Evolutionary conservation across 208 protist species (phyloP).

Genomic region (Leishmania braziliensis): DNA sequence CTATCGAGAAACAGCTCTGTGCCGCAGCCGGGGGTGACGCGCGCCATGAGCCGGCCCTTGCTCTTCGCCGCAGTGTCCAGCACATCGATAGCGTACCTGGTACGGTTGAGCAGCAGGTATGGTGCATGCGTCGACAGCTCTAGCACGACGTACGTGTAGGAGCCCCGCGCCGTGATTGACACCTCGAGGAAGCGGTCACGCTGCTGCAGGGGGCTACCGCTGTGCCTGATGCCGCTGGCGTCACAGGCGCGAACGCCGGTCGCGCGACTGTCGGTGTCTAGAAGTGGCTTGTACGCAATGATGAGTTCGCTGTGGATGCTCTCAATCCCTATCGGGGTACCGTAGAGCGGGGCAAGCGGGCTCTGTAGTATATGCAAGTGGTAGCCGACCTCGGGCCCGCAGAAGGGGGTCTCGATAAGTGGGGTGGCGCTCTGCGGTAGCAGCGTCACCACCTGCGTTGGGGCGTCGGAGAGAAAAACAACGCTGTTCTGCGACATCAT

Average conservation of each 20-base stretch:
- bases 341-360: conserved; percentile 50
- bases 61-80: conserved; percentile 46
- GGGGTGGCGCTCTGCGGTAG: conserved; percentile 53
- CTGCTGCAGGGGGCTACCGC: conserved; percentile 2
- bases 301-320: conserved; percentile 72
- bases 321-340: conserved; percentile 76
- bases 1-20: conserved; percentile 55
- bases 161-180: conserved; percentile 54
- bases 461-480: conserved; percentile 27
- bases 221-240: neutral
- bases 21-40: conserved; percentile 50
- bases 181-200: conserved; percentile 71
- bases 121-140: conserved; percentile 60
- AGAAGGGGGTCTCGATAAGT: conserved; percentile 55
- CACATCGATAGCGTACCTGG: conserved; percentile 45
- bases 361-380: conserved; percentile 63
- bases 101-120: conserved; percentile 84
- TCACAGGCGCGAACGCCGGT: conserved; percentile 1
- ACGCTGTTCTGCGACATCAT: conserved; percentile 24
- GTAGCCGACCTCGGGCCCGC: conserved; percentile 57
- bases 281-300: conserved; percentile 51
- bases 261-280: neutral
- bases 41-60: conserved; percentile 57
- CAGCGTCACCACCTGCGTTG: conserved; percentile 32
- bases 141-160: conserved; percentile 86